These are phyloP conservation scores for Penicillium sp. DNA, from an alignment of 2,329 filamentous ascomycete species.

Conservation along the genomic window DNA sequence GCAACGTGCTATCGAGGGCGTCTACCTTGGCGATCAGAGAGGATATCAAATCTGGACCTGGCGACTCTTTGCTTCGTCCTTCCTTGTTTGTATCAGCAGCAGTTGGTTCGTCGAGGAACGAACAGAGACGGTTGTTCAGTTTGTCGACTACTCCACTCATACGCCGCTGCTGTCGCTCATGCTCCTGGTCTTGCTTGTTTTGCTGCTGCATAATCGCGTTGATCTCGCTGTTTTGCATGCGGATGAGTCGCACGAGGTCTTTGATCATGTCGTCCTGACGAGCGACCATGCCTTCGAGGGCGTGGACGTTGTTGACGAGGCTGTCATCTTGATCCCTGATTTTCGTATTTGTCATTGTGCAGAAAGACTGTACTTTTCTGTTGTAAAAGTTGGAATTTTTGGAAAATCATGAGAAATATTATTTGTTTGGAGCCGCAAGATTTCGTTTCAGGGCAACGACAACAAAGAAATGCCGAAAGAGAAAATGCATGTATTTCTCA, in stretches of 20 bases:
- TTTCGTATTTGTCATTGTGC: not conserved
- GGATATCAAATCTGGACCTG: not conserved
- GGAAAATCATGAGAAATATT: too few species aligned
- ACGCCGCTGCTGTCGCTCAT: not conserved
- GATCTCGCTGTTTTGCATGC: conserved; percentile 11
- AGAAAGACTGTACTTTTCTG: not conserved
- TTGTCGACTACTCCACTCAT: conserved; percentile 3
- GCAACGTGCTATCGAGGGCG: not conserved
- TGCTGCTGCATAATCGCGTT: conserved; percentile 2
- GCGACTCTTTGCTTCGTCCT: not conserved
- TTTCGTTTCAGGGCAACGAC: too few species aligned
- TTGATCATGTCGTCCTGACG: conserved; percentile 10
- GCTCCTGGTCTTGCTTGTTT: not conserved
- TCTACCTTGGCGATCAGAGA: not conserved
- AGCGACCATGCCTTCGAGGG: not conserved
- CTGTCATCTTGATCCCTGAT: not conserved
- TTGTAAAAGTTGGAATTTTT: too few species aligned
- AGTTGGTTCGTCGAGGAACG: not conserved
- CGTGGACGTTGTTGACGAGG: not conserved
- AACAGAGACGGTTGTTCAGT: not conserved
- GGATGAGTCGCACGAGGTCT: conserved; percentile 4
- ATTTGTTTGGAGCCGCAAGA: too few species aligned
- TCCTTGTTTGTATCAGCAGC: not conserved
- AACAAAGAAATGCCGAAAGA: conserved; percentile 1
- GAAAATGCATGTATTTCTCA: not conserved